Conservation (phyloP, 176 grass and related monocot species). For the Eleusine indica region DNA sequence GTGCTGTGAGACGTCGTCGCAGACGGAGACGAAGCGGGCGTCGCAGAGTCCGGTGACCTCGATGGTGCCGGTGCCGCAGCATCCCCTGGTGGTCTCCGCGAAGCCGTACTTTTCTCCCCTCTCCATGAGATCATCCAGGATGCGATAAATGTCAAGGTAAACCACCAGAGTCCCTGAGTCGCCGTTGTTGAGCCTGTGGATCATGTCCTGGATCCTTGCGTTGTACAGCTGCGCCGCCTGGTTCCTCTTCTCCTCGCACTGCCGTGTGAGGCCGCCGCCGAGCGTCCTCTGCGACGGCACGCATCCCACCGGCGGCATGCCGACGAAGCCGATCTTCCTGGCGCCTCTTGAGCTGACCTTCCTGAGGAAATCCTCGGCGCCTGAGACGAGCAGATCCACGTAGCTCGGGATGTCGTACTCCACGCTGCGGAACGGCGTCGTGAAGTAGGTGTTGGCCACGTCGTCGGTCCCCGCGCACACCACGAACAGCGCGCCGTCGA, state of each 20-base stretch:
- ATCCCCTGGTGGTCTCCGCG: conserved; percentile 56
- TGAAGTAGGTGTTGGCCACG: conserved; percentile 87
- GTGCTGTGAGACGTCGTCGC: conserved; percentile 51
- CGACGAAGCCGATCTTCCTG: conserved; percentile 52
- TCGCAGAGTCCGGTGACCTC: conserved; percentile 74
- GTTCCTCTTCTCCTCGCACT: conserved; percentile 56
- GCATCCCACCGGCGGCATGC: conserved; percentile 77
- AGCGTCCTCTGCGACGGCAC: conserved; percentile 75
- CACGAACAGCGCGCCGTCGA: conserved; percentile 55
- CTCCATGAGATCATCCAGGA: conserved; percentile 53
- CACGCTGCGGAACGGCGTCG: conserved; percentile 47
- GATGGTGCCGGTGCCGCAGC: conserved; percentile 75
- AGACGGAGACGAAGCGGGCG: conserved; percentile 40
- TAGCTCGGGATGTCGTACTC: conserved; percentile 83
- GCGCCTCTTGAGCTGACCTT: conserved; percentile 32
- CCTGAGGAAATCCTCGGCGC: conserved; percentile 48
- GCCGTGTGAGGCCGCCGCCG: conserved; percentile 43
- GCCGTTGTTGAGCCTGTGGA: neutral
- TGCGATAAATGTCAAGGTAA: conserved; percentile 65
- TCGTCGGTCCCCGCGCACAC: conserved; percentile 79
- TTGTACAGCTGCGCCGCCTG: conserved; percentile 70
- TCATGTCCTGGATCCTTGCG: conserved; percentile 38
- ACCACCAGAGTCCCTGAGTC: conserved; percentile 14
- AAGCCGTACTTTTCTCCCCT: conserved; percentile 50
- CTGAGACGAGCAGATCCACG: conserved; percentile 60